A percentile compares a stretch with the other conserved stretches of the same genome.
Evolutionary conservation across 495 filamentous ascomycete species (phyloP).

Genomic region (Cairneyella variabilis): DNA sequence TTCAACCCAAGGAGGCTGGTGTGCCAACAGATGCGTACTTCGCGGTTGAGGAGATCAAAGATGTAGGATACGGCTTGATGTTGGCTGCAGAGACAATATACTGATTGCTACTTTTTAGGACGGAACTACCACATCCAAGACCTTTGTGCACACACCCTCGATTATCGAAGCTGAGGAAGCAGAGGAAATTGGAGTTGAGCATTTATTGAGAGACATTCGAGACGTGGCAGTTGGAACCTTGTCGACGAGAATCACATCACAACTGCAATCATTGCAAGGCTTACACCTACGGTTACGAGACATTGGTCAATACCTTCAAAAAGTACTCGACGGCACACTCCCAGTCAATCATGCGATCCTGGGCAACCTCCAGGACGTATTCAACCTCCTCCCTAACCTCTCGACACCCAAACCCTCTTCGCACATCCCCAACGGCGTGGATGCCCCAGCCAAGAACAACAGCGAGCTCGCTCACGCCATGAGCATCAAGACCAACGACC

Average conservation of each 20-base stretch:
- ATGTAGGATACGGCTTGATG: constrained; percentile 57
- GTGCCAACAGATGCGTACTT: constrained; percentile 99
- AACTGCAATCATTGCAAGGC: constrained; percentile 95
- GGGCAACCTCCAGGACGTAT: constrained; percentile 96
- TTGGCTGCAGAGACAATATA: not conserved
- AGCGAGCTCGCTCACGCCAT: constrained; percentile 88
- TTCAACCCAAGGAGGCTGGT: constrained; percentile 96
- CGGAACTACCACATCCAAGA: constrained; percentile 93
- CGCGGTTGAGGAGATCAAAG: constrained; percentile 98
- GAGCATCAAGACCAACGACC: constrained; percentile 99
- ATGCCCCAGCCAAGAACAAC: constrained; percentile 51
- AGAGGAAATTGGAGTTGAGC: constrained; percentile 98
- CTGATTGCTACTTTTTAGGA: constrained; percentile 55
- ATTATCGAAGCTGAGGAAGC: constrained; percentile 99
- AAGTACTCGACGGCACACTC: constrained; percentile 86
- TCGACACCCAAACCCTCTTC: constrained; percentile 67
- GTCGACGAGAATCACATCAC: constrained; percentile 93
- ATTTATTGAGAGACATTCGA: constrained; percentile 94
- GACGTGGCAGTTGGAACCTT: constrained; percentile 99
- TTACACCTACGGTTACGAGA: constrained; percentile 93
- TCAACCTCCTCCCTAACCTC: constrained; percentile 96
- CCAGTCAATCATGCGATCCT: constrained; percentile 97
- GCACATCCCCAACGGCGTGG: constrained; percentile 33
- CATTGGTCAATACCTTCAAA: constrained; percentile 92
- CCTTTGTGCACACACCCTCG: constrained; percentile 98